These are phyloP conservation scores for Calonectria honghensis DNA, from an alignment of 2,329 filamentous ascomycete genomes.

Conservation along the genomic window DNA sequence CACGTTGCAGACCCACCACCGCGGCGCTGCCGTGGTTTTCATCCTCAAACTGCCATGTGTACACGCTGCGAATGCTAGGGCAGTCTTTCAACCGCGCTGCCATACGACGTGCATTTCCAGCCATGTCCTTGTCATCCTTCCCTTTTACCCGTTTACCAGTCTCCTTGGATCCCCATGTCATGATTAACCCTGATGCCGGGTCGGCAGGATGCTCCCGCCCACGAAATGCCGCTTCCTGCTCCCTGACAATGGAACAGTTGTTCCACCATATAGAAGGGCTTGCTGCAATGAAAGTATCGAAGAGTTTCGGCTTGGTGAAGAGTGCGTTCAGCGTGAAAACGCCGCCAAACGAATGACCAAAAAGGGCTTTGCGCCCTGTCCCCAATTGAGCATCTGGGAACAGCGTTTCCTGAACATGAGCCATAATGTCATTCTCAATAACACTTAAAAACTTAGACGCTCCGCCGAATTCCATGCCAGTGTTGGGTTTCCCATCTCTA, in stretches of 20 bases:
- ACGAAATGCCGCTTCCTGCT: conserved; percentile 56
- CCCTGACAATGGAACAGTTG: conserved; percentile 60
- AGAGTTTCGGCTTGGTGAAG: conserved; percentile 62
- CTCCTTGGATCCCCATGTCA: conserved; percentile 56
- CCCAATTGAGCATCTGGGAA: conserved; percentile 54
- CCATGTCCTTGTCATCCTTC: conserved; percentile 40
- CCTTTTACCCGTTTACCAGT: conserved; percentile 46
- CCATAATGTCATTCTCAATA: conserved; percentile 62
- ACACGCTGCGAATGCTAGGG: conserved; percentile 45
- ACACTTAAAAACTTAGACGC: conserved; percentile 67
- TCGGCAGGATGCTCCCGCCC: conserved; percentile 16
- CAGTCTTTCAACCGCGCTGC: conserved; percentile 46
- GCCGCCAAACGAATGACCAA: conserved; percentile 70
- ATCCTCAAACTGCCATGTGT: conserved; percentile 52
- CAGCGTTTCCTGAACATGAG: conserved; percentile 52
- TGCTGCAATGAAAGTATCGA: conserved; percentile 66
- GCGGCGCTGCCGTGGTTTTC: conserved; percentile 55
- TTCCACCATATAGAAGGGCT: conserved; percentile 71
- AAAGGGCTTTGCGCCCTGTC: conserved; percentile 64
- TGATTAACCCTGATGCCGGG: conserved; percentile 56
- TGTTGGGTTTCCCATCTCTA: conserved; percentile 47
- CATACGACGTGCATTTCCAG: conserved; percentile 50
- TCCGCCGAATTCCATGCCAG: conserved; percentile 59
- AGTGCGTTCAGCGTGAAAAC: conserved; percentile 67
- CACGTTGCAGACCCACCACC: conserved; percentile 46